phyloP scores from a whole-genome alignment of 2,329 filamentous ascomycete genomes.

The Pseudogymnoascus sp. region DNA sequence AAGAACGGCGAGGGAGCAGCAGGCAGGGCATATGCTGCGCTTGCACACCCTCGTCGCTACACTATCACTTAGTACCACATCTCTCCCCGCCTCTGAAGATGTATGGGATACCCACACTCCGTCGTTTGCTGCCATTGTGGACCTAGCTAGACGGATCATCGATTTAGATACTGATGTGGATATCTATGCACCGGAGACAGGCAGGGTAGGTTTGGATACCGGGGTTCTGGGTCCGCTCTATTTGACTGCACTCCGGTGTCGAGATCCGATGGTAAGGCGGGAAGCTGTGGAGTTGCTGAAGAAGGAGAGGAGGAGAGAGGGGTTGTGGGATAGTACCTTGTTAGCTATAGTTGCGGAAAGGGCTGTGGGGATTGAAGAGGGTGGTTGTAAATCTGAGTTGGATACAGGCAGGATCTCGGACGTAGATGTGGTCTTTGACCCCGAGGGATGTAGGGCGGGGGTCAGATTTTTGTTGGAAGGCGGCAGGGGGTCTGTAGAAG shows the following conservation, averaged over 20 bases:
- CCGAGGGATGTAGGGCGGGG: background rate
- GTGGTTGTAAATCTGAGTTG: background rate
- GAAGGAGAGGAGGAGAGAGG: conserved; percentile 54
- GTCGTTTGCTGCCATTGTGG: background rate
- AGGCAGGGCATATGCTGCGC: background rate
- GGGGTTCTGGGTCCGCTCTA: conserved; percentile 57
- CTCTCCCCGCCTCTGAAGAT: background rate
- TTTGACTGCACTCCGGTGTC: conserved; percentile 55
- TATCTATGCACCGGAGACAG: background rate
- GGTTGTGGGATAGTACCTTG: conserved; percentile 49
- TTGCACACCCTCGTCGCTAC: background rate
- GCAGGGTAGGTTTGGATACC: conserved; percentile 32
- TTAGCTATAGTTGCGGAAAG: conserved; percentile 10
- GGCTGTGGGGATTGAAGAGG: conserved; percentile 16
- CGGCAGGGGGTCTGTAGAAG: background rate
- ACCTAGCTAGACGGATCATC: background rate
- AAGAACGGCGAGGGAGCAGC: background rate
- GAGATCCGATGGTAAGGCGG: conserved; percentile 45
- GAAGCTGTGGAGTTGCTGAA: conserved; percentile 52
- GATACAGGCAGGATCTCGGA: background rate
- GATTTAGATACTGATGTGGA: background rate
- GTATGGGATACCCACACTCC: background rate
- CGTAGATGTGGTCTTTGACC: background rate
- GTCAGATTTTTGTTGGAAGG: background rate
- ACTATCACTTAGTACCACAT: background rate